Evolutionary conservation across 1,284 basidiomycete genomes (phyloP).

Genomic region (Cryptococcus hybrid): DNA sequence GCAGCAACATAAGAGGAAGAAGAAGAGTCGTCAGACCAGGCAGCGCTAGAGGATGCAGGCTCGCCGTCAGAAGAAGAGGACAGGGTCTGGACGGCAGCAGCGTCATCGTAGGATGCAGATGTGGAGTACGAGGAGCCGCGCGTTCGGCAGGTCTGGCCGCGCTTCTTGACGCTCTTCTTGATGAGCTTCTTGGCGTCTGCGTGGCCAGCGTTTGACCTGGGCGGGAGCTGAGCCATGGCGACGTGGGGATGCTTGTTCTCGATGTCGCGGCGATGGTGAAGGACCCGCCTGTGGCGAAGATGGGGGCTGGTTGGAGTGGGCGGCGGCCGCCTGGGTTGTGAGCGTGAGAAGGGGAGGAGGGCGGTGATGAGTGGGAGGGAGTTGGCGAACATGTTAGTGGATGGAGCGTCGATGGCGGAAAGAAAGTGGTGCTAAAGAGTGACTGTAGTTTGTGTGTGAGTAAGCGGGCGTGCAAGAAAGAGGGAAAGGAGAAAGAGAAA

Average conservation of each 20-base stretch:
- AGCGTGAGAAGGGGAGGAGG: constrained; percentile 28
- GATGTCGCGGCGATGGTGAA: constrained; percentile 6
- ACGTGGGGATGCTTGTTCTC: constrained; percentile 3
- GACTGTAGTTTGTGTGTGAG: not conserved
- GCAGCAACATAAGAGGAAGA: constrained; percentile 3
- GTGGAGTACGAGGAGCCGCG: constrained; percentile 8
- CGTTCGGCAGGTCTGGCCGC: constrained; percentile 23
- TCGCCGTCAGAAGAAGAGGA: constrained; percentile 1
- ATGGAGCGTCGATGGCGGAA: not conserved
- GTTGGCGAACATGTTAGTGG: constrained; percentile 23
- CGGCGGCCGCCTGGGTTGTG: constrained; percentile 1
- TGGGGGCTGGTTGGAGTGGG: constrained; percentile 21
- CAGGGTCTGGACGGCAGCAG: constrained; percentile 1
- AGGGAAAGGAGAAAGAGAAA: not conserved
- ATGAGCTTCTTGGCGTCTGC: constrained; percentile 27
- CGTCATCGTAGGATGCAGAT: constrained; percentile 9
- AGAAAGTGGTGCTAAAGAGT: not conserved
- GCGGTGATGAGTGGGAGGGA: constrained; percentile 27
- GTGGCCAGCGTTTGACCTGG: constrained; percentile 21
- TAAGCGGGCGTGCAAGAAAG: not conserved
- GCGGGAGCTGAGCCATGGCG: constrained; percentile 7
- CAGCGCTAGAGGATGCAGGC: constrained; percentile 1
- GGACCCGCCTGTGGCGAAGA: constrained; percentile 23
- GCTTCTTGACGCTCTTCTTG: constrained; percentile 25
- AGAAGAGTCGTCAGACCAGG: not conserved